Conservation (phyloP, 2,329 filamentous ascomycete genomes). For the Penicillium sp. region DNA sequence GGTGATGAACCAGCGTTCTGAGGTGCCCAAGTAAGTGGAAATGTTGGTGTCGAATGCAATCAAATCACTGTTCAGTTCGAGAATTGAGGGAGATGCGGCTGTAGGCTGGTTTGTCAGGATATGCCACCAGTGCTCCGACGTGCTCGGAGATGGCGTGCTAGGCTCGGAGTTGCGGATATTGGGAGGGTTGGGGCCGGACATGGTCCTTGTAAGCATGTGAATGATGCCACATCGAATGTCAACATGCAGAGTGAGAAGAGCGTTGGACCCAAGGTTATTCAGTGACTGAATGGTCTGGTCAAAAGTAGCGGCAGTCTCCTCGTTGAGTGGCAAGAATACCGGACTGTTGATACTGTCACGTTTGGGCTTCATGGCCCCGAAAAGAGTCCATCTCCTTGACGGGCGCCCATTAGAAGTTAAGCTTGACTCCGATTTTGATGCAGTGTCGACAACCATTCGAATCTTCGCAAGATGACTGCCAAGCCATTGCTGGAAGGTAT, state of each 20-base stretch:
- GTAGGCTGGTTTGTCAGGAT: constrained; percentile 40
- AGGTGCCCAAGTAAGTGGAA: constrained; percentile 62
- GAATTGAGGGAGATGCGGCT: constrained; percentile 57
- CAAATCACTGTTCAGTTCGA: constrained; percentile 77
- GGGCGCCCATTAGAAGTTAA: constrained; percentile 44
- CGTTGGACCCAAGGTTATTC: constrained; percentile 69
- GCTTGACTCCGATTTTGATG: constrained; percentile 56
- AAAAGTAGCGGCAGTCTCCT: constrained; percentile 78
- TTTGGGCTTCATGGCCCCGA: constrained; percentile 55
- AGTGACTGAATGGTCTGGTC: constrained; percentile 81
- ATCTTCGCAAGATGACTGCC: constrained; percentile 74
- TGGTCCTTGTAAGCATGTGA: constrained; percentile 63
- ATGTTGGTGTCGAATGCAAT: constrained; percentile 83
- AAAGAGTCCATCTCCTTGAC: constrained; percentile 75
- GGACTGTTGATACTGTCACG: constrained; percentile 55
- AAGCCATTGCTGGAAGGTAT: constrained; percentile 65
- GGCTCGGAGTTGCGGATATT: constrained; percentile 31
- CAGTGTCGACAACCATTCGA: constrained; percentile 64
- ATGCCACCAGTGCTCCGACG: constrained; percentile 60
- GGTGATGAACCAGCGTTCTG: constrained; percentile 70
- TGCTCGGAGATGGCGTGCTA: constrained; percentile 54
- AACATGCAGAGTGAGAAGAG: constrained; percentile 79
- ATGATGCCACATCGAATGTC: constrained; percentile 82
- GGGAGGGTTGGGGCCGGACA: constrained; percentile 52
- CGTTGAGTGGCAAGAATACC: constrained; percentile 80